Base-by-base conservation (phyloP, 225 moss, liverwort and hornwort genomes). In the Straminergon stramineum region DNA sequence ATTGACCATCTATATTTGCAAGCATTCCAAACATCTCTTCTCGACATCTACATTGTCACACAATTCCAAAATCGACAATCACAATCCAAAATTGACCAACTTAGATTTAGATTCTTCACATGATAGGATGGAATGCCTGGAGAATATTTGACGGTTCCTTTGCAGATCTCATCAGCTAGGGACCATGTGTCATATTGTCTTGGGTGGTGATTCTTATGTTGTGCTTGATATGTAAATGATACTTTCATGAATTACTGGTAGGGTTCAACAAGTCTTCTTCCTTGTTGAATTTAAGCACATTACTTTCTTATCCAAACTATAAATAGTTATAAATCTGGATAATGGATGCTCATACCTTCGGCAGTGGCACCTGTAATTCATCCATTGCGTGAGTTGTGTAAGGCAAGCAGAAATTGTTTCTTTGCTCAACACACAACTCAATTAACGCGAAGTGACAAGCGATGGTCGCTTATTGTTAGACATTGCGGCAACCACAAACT, bases 251-350 rank as follows among this genome's bases (percentile, higher is more conserved):
- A 58, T 27, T 7, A 17, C 27, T 58, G 7, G 7, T 6, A 26
- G 1, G 2, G 0, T 11, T 55, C 5, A 4, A 3, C 39, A 17
- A 17, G 1, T 11, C 3, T 39, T 39, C 11, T 5, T 27, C 5
- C 11, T 17, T 26, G 16, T 39, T n/a, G 22, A 17, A 57, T 1
- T 14, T 2, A 18, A 1, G 18, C 28, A 11, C 4, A 4, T 11
- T 17, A 7, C 18, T 56, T 6, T 16, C 24, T 37, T 11, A 11
- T 39, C 28, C 39, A 60, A 17, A 80, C 7, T 39, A 4, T 26
- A 6, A 55, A 37, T 15, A 23, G 6, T 26, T 26, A 9, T 4
- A 11, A 7, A n/a, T 11, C 7, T 39, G 11, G 12, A 12, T 5
- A 18, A 27, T 18, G 39, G 4, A 0, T 39, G 27, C 28, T 79